Evolutionary conservation across 768 basidiomycete genomes (phyloP).

Genomic region (Podaxis sp.): DNA sequence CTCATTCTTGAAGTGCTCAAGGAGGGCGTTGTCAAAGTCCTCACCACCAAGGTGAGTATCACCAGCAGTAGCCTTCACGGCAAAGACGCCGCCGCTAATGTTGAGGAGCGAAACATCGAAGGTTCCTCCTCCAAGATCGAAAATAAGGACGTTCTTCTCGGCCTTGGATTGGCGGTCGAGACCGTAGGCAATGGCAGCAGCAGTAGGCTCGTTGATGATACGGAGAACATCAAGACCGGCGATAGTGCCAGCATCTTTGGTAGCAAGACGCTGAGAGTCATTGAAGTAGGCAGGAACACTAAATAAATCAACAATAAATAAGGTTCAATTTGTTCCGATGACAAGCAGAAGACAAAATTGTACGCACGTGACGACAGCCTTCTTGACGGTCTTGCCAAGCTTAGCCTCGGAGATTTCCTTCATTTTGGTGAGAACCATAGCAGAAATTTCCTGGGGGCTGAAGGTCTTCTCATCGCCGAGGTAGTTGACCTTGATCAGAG

Average conservation of each 20-base stretch:
- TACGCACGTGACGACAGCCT: conserved; percentile 95
- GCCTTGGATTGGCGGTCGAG: conserved; percentile 91
- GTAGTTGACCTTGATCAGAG: conserved; percentile 95
- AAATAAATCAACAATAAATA: conserved; percentile 14
- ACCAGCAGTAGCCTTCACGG: conserved; percentile 98
- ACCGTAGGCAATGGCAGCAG: conserved; percentile 98
- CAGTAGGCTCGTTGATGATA: conserved; percentile 99
- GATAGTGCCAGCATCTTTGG: conserved; percentile 98
- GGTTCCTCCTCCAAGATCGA: conserved; percentile 99
- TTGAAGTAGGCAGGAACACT: conserved; percentile 99
- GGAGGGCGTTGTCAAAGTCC: conserved; percentile 97
- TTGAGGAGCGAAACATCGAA: conserved; percentile 99
- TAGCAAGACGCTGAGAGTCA: conserved; percentile 98
- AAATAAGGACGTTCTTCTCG: conserved; percentile 98
- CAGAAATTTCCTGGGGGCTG: conserved; percentile 98
- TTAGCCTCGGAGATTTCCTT: conserved; percentile 99
- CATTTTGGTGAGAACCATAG: conserved; percentile 99
- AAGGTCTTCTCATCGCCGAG: conserved; percentile 94
- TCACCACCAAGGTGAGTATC: conserved; percentile 99
- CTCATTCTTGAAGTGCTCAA: conserved; percentile 99
- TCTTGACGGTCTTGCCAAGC: conserved; percentile 97
- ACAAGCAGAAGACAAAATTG: conserved; percentile 5
- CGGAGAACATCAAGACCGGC: conserved; percentile 98
- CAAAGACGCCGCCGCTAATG: conserved; percentile 97
- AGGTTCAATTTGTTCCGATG: conserved; percentile 7